Conservation (phyloP, 2,329 filamentous ascomycete species). For the Botrytis medusae region DNA sequence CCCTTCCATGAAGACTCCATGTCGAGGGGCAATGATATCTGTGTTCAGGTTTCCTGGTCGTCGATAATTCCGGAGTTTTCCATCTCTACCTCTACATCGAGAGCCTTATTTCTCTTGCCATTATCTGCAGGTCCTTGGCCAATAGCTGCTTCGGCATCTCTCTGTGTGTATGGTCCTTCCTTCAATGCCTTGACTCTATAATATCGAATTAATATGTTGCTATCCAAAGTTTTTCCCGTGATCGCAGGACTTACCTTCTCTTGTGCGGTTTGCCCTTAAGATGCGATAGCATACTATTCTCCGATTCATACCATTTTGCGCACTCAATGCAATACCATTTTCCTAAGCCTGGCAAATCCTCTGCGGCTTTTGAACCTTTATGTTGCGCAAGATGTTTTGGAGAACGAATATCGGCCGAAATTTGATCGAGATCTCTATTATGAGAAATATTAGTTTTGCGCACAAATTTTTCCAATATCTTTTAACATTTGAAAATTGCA, state of each 20-base stretch:
- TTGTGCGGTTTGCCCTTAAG: slow-evolving; percentile 89
- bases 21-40: too few relatives aligned
- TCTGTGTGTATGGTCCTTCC: slow-evolving; percentile 83
- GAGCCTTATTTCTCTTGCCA: slow-evolving; percentile 45
- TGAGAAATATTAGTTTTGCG: slow-evolving; percentile 24
- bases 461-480: background rate
- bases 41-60: slow-evolving; percentile 30
- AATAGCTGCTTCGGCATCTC: slow-evolving; percentile 77
- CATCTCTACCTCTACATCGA: slow-evolving; percentile 44
- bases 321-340: slow-evolving; percentile 88
- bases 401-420: slow-evolving; percentile 77
- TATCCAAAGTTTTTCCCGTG: background rate
- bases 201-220: slow-evolving; percentile 7
- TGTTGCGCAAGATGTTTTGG: slow-evolving; percentile 78
- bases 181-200: slow-evolving; percentile 74
- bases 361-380: slow-evolving; percentile 73
- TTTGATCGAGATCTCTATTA: slow-evolving; percentile 84
- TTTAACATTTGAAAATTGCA: background rate
- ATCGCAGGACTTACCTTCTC: slow-evolving; percentile 62
- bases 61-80: slow-evolving; percentile 37
- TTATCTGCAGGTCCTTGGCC: slow-evolving; percentile 69
- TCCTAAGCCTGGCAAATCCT: slow-evolving; percentile 87
- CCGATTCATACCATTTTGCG: slow-evolving; percentile 93
- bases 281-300: slow-evolving; percentile 73
- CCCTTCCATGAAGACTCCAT: background rate